These are phyloP conservation scores for Tetrahymena elliotti DNA, from an alignment of 73 alveolate species.

Conservation along the genomic window DNA sequence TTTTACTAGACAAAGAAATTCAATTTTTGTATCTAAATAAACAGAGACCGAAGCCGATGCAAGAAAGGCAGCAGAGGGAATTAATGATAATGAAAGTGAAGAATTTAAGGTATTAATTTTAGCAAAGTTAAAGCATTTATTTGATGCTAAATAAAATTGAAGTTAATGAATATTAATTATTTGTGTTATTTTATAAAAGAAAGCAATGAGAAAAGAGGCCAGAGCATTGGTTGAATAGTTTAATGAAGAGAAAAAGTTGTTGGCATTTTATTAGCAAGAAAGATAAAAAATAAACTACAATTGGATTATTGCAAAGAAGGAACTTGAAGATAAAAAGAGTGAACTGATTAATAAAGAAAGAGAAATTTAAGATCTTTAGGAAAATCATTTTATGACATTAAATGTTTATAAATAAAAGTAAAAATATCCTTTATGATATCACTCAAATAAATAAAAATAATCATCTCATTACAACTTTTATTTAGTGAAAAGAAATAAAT, in stretches of 20 bases:
- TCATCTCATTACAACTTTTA: no score
- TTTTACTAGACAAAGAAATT: not conserved
- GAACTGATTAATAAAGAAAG: constrained; percentile 91
- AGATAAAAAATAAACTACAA: constrained; percentile 92
- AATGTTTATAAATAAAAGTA: constrained; percentile 86
- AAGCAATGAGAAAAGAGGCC: constrained; percentile 67
- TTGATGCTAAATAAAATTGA: not conserved
- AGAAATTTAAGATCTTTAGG: constrained; percentile 87
- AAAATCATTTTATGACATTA: constrained; percentile 86
- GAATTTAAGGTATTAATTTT: constrained; percentile 47
- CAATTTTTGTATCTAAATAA: not conserved
- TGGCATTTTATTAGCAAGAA: constrained; percentile 89
- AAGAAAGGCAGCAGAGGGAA: constrained; percentile 60
- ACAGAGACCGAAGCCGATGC: constrained; percentile 73
- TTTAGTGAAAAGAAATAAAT: no score
- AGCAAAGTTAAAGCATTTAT: not conserved
- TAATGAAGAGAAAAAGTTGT: constrained; percentile 80
- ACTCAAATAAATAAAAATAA: no score
- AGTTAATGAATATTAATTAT: no score
- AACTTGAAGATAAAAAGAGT: constrained; percentile 89
- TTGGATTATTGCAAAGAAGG: constrained; percentile 95
- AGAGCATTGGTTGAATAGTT: constrained; percentile 73
- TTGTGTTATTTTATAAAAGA: not conserved
- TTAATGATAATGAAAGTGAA: constrained; percentile 76
- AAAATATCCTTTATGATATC: not conserved